Base-by-base conservation (phyloP, 1,284 basidiomycete genomes). In the Papiliotrema laurentii region DNA sequence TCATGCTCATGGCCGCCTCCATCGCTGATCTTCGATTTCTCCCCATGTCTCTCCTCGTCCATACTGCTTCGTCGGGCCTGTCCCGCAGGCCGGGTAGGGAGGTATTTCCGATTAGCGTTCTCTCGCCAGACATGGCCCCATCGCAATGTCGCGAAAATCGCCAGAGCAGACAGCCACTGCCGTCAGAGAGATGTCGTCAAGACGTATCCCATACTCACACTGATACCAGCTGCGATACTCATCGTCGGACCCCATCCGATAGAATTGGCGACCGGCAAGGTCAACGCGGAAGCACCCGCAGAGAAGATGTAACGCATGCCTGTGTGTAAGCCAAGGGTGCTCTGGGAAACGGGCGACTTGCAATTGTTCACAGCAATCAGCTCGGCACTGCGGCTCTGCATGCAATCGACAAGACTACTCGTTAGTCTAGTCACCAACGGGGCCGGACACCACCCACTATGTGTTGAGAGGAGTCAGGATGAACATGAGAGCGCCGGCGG, bases 241-340 rank as follows among this genome's bases (percentile, higher is more conserved):
- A 81, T 77, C 0, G 83, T 83, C 49, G 70, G 70, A 0, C 77
- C 77, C 14, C 83, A 75, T 7, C 83, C 82, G 26, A 84, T 77
- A 0, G 55, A 59, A 25, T 83, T 68, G 47, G 83, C 74, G 35
- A 79, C 65, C 0, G 84, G 82, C 3, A 83, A 62, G 27, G 80
- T 74, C 14, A 69, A 54, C 38, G 39, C 77, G 68, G 55, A 81
- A 72, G 59, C 79, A 43, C 14, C 75, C 68, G 55, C 81, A 77
- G 56, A 24, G 49, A 55, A 56, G 27, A 60, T 45, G 51, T 59
- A 66, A 36, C 60, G 58, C 21, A 69, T 46, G 43, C 50, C 63
- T 64, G 24, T 31, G 14, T 11, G 31, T 54, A 41, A 47, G 44
- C 36, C n/a, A n/a, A n/a, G n/a, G n/a, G n/a, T 5, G 11, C 6